Evolutionary conservation across 1,284 basidiomycete species (phyloP).

Genomic region (Tilletia setariae): DNA sequence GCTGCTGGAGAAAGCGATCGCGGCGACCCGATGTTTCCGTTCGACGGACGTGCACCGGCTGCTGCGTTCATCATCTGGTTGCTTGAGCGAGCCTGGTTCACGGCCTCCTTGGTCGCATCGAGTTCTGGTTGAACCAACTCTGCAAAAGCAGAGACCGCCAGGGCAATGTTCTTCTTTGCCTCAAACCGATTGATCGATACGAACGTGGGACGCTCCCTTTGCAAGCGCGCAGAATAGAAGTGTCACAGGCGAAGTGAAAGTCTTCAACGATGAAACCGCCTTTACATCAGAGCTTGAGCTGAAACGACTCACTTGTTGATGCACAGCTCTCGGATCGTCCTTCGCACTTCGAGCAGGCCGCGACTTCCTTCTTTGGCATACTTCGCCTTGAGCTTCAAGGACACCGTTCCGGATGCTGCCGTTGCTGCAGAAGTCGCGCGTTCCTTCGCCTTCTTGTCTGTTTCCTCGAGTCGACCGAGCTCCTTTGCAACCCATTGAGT

Average conservation of each 20-base stretch:
- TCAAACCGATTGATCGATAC: conserved; percentile 94
- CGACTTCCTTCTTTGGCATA: conserved; percentile 8
- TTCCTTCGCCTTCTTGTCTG: conserved; percentile 54
- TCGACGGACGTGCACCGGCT: background rate
- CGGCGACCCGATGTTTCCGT: background rate
- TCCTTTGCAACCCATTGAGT: conserved; percentile 24
- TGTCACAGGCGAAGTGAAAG: too few relatives aligned
- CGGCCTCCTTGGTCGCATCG: conserved; percentile 1
- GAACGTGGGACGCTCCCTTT: conserved; percentile 66
- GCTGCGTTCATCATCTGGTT: background rate
- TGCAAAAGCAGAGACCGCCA: conserved; percentile 79
- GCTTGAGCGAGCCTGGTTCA: background rate
- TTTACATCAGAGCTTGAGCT: too few relatives aligned
- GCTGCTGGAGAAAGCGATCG: background rate
- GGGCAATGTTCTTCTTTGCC: conserved; percentile 82
- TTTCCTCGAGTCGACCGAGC: conserved; percentile 53
- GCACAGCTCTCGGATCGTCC: conserved; percentile 7
- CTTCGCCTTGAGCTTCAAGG: conserved; percentile 10
- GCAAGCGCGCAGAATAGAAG: background rate
- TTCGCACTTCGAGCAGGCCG: background rate
- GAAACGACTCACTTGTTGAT: conserved; percentile 5
- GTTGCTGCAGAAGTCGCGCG: conserved; percentile 14
- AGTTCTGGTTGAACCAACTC: conserved; percentile 5
- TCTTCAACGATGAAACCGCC: too few relatives aligned
- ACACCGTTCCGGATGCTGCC: background rate